Evolutionary conservation across 1,139 yeast genomes (phyloP), one percentile per base, ranked within the genome.

Genomic region (Yamadazyma pseudoaaseri): DNA sequence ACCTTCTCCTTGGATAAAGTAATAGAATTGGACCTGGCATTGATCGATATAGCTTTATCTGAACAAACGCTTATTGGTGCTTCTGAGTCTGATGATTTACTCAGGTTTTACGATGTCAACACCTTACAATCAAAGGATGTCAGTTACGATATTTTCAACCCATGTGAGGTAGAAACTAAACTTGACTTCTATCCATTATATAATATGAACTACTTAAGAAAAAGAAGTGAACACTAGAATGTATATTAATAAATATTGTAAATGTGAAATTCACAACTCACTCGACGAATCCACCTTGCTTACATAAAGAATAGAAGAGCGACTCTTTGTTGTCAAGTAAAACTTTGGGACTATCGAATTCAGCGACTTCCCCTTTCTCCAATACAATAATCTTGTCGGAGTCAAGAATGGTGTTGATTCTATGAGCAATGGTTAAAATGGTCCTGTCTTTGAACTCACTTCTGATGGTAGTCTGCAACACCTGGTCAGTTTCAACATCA

Each of bases 181-280:
- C 36, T 55, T 1, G 81, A 79, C 11, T 58, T 77, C 34, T 78
- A 77, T 43, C 86, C 92, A 11, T 69, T 86, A 47, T 84, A 82
- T 56, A 70, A 72, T 34, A 69, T 79, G 24, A 72, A 75, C 39
- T 71, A 79, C 28, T 68, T 87, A 47, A 80, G 95, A 52, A 87
- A 87, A 62, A 80, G 95, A 58, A 84, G 94, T 43, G 96, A 86
- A 54, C 87, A 84, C 42, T 67, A 43, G 37, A 33, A 6, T 10
- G 16, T 20, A 12, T 14, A 26, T 16, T 17, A 27, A 24, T 28
- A 16, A 18, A 15, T 13, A 16, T 16, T 28, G 21, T 33, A 33
- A 11, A 33, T 29, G n/a, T n/a, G n/a, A n/a, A n/a, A n/a, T n/a
- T n/a, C n/a, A n/a, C n/a, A n/a, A n/a, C n/a, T n/a, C n/a, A n/a